Evolutionary conservation across 805 yeast species (phyloP), one percentile per base, ranked within the genome.

Genomic region (Myxozyma geophila): DNA sequence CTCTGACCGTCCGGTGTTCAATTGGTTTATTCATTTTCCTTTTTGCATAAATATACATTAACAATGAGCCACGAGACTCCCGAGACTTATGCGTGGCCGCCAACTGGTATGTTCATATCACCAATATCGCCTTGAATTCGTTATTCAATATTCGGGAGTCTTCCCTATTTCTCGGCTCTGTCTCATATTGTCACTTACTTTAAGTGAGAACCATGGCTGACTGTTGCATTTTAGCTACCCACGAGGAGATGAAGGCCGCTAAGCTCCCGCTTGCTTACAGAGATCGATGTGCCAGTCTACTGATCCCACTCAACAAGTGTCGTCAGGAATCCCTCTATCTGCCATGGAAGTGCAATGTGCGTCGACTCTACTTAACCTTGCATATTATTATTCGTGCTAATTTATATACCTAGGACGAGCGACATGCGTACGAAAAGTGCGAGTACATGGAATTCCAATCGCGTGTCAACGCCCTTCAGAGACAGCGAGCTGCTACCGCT

Each of bases 391-490:
- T 7, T 50, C 15, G 41, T n/a, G 35, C 43, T 58, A 49, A 28
- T 7, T 5, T 1, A 19, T 49, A 9, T 2, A 28, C 13, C 21
- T 47, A 82, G 63, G 87, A 87, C 68, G 90, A 87, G 78, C 85
- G 91, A 74, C 96, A 90, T 71, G 86, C 81, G 48, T 90, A 92
- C 81, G 96, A 90, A 76, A 88, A 88, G 74, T 90, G 96, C 76
- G 89, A 90, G 77, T 88, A 88, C 75, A 76, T 86, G 75, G 96
- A 90, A 74, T 89, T 87, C 79, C 82, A 86, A 74, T 84, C 95
- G 79, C 84, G 96, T 77, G 89, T 88, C 63, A 81, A 85, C 73
- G 92, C 88, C 77, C 80, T 88, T 75, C 83, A 85, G 72, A 81
- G 81, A 63, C 77, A 81, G 70, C 87, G 85, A 74, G 82, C 72